A percentile compares a stretch with the other conserved stretches of the same genome.
Conservation (phyloP, 176 grass and related monocot genomes). For the Oryza rufipogon region DNA sequence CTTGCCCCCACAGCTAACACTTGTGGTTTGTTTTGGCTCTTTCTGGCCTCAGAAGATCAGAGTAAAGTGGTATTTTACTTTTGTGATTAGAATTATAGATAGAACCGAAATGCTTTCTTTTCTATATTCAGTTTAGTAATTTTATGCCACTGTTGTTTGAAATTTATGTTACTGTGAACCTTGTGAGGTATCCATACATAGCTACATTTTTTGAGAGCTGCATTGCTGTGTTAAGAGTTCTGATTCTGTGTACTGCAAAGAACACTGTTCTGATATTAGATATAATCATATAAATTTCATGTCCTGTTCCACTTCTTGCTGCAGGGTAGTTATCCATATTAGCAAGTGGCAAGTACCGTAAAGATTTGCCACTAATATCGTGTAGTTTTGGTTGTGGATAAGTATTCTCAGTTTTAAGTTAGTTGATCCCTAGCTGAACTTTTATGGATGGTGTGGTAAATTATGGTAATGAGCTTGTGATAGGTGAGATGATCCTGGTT, state of each 20-base stretch:
- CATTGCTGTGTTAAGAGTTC: conserved; percentile 18
- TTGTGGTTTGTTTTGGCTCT: conserved; percentile 3
- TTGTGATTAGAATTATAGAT: conserved; percentile 13
- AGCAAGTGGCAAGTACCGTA: not conserved
- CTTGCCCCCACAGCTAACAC: not conserved
- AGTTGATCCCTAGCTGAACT: not conserved
- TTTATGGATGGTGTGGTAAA: conserved; percentile 25
- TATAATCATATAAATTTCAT: conserved; percentile 1
- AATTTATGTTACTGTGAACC: not conserved
- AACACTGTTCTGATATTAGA: conserved; percentile 24
- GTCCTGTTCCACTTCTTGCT: conserved; percentile 18
- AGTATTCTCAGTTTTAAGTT: conserved; percentile 6
- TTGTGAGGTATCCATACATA: conserved; percentile 1
- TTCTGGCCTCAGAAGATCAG: conserved; percentile 22
- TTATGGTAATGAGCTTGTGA: not conserved
- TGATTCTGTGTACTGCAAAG: conserved; percentile 1
- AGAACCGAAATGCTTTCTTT: conserved; percentile 28
- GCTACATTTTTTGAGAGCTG: conserved; percentile 12
- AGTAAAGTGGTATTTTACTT: conserved; percentile 24
- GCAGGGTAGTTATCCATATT: conserved; percentile 25
- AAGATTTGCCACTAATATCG: conserved; percentile 24
- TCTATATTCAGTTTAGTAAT: conserved; percentile 14
- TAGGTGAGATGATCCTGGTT: not conserved
- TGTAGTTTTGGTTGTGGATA: conserved; percentile 13
- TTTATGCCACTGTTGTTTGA: conserved; percentile 12